Percentiles rank a stretch among this genome's conserved stretches.
Evolutionary conservation across 345 rosid species (phyloP).

Genomic region (Conringia planisiliqua): DNA sequence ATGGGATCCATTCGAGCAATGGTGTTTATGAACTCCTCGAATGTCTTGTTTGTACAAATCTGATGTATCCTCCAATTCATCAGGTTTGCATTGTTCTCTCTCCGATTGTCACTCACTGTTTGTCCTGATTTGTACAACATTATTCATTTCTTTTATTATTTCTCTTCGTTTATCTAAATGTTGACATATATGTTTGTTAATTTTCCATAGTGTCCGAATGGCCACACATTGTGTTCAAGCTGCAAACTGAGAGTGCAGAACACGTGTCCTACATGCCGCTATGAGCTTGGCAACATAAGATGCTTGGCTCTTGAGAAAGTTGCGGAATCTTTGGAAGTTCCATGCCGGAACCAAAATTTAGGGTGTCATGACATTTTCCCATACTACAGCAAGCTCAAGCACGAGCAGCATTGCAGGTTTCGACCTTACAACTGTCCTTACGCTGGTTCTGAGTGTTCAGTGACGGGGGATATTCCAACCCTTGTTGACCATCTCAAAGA

Average conservation of each 20-base stretch:
- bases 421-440: conserved; percentile 83
- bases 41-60: conserved; percentile 69
- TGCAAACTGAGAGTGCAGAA: conserved; percentile 74
- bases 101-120: not conserved
- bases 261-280: conserved; percentile 80
- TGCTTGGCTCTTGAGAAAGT: conserved; percentile 88
- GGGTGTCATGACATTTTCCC: conserved; percentile 83
- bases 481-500: conserved; percentile 74
- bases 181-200: not conserved
- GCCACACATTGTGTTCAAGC: conserved; percentile 76
- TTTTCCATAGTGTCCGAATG: conserved; percentile 67
- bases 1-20: conserved; percentile 46
- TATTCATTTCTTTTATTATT: not conserved
- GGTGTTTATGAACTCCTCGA: conserved; percentile 81
- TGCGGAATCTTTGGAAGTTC: conserved; percentile 74
- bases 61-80: conserved; percentile 84
- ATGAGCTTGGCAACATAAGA: conserved; percentile 85
- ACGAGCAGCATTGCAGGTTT: conserved; percentile 66
- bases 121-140: not conserved
- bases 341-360: conserved; percentile 65
- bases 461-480: conserved; percentile 66
- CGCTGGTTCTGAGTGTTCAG: conserved; percentile 83
- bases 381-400: conserved; percentile 77
- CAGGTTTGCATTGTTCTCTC: conserved; percentile 48
- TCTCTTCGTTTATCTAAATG: not conserved